These are phyloP conservation scores for Cladosporium sp. DNA, from an alignment of 2,329 filamentous ascomycete species.

Conservation along the genomic window DNA sequence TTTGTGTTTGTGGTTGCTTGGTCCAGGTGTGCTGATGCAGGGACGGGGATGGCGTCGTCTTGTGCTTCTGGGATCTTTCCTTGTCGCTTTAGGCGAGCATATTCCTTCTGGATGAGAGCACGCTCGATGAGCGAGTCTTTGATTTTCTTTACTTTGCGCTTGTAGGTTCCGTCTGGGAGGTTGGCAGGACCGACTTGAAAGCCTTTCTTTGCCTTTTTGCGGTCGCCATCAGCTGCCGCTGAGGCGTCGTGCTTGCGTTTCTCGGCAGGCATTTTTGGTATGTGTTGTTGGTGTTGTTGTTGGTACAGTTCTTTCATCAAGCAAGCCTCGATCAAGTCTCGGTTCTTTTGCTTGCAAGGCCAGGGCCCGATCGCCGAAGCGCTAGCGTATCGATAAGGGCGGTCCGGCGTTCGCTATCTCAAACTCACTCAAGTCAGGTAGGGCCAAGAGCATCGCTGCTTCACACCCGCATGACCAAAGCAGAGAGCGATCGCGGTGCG, in stretches of 20 bases:
- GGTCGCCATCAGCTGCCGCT: not conserved
- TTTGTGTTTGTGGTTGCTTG: not conserved
- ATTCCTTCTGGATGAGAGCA: constrained; percentile 88
- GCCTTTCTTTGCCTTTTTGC: constrained; percentile 58
- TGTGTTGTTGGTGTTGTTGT: not conserved
- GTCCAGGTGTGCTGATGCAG: constrained; percentile 26
- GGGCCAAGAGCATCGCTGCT: not conserved
- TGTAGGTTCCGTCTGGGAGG: constrained; percentile 82
- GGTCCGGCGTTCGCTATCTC: no score
- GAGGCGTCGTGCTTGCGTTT: constrained; percentile 12
- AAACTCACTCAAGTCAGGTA: no score
- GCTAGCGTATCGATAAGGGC: no score
- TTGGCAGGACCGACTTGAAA: constrained; percentile 88
- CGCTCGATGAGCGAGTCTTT: constrained; percentile 86
- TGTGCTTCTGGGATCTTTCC: constrained; percentile 21
- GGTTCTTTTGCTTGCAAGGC: not conserved
- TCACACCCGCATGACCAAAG: not conserved
- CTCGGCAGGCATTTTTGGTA: constrained; percentile 8
- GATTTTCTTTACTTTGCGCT: constrained; percentile 87
- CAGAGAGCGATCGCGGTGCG: not conserved
- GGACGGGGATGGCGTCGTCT: constrained; percentile 26
- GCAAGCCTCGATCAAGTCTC: not conserved
- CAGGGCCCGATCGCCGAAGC: not conserved
- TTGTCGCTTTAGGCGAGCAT: constrained; percentile 77
- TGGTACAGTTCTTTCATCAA: not conserved